These are phyloP conservation scores for Leccinum variabile DNA, from an alignment of 1,284 basidiomycete species.

Conservation along the genomic window DNA sequence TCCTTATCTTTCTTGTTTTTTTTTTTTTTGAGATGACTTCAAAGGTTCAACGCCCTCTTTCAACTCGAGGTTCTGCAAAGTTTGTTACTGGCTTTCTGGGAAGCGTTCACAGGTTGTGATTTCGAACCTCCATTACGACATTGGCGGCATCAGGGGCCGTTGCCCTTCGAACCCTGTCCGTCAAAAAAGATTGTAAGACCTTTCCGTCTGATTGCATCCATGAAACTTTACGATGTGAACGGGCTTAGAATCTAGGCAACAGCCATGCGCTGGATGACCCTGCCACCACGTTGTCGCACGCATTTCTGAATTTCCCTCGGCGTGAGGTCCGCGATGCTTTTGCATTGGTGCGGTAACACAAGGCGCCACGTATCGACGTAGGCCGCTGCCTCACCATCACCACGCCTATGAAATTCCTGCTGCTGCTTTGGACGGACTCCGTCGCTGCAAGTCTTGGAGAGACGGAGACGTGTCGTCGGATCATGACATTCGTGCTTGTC, in stretches of 20 bases:
- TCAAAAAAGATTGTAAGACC: conserved; percentile 36
- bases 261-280: conserved; percentile 19
- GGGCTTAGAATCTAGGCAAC: conserved; percentile 12
- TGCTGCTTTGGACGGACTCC: conserved; percentile 61
- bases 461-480: conserved; percentile 55
- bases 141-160: conserved; percentile 44
- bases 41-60: conserved; percentile 38
- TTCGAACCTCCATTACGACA: conserved; percentile 39
- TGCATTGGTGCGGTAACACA: conserved; percentile 52
- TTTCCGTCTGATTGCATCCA: conserved; percentile 1
- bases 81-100: conserved; percentile 55
- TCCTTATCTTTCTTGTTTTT: background rate
- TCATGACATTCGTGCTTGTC: conserved; percentile 64
- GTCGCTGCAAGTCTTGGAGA: conserved; percentile 52
- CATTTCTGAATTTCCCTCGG: conserved; percentile 48
- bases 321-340: conserved; percentile 57
- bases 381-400: conserved; percentile 57
- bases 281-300: conserved; percentile 22
- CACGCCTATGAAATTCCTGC: conserved; percentile 59
- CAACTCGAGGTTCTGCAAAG: conserved; percentile 66
- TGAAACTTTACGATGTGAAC: background rate
- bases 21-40: background rate
- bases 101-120: conserved; percentile 35
- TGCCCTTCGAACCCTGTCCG: conserved; percentile 45
- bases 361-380: conserved; percentile 62